These are phyloP conservation scores for Suillus tomentosus DNA, from an alignment of 768 basidiomycete species.

Conservation along the genomic window DNA sequence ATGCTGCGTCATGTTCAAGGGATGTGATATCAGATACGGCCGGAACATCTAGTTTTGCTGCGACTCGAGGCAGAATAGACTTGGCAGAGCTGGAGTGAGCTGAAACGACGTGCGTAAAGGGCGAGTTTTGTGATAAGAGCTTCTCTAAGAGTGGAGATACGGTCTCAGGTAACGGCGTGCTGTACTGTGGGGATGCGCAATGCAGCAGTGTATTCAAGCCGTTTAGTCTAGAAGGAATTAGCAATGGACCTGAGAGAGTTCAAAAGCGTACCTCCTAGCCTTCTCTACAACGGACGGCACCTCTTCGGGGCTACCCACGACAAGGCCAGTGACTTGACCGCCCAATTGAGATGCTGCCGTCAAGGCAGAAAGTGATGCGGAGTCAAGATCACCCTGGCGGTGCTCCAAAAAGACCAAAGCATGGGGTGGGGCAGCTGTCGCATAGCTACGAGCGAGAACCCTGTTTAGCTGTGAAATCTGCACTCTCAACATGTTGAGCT, in stretches of 20 bases:
- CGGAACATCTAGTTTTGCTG: constrained; percentile 85
- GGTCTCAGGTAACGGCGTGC: constrained; percentile 38
- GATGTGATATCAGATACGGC: constrained; percentile 80
- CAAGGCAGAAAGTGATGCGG: constrained; percentile 85
- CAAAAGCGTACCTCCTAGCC: constrained; percentile 70
- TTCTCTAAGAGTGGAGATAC: constrained; percentile 83
- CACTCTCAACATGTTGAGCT: constrained; percentile 8
- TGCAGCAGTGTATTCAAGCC: constrained; percentile 71
- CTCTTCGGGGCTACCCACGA: constrained; percentile 64
- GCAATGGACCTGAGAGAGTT: background rate
- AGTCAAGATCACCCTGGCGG: constrained; percentile 71
- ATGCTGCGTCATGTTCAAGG: constrained; percentile 62
- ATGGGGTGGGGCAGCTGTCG: constrained; percentile 59
- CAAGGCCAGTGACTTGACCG: constrained; percentile 78
- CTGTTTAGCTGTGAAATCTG: constrained; percentile 25
- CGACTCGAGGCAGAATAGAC: constrained; percentile 89
- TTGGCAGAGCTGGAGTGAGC: constrained; percentile 92
- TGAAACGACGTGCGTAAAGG: constrained; percentile 90
- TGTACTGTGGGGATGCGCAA: constrained; percentile 70
- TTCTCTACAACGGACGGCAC: constrained; percentile 67
- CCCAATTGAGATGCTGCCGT: constrained; percentile 79
- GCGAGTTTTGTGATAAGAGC: constrained; percentile 59
- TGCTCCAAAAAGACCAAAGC: constrained; percentile 86
- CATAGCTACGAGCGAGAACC: constrained; percentile 41
- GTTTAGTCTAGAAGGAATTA: constrained; percentile 50